phyloP scores from a whole-genome alignment of 2,329 filamentous ascomycete genomes.

The Ascosphaera apis region DNA sequence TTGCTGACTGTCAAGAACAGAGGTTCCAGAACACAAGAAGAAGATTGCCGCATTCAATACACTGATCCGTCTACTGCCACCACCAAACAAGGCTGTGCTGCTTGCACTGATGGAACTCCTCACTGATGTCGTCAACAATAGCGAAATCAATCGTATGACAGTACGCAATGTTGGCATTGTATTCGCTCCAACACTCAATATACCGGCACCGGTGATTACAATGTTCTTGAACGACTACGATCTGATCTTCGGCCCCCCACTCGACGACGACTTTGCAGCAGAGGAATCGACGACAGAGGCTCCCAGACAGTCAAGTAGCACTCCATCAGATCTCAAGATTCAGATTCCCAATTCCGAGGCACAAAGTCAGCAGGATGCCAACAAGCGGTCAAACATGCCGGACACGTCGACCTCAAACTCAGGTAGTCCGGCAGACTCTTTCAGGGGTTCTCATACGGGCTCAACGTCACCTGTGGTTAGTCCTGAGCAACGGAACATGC shows the following conservation, averaged over 20 bases:
- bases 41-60: constrained; percentile 57
- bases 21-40: constrained; percentile 49
- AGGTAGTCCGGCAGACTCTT: not conserved
- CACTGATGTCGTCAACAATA: constrained; percentile 76
- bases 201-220: constrained; percentile 82
- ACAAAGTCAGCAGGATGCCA: not conserved
- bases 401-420: not conserved
- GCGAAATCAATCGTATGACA: constrained; percentile 90
- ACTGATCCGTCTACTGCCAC: constrained; percentile 58
- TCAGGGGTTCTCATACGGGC: not conserved
- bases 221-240: constrained; percentile 81
- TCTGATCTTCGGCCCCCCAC: constrained; percentile 40
- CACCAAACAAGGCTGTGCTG: constrained; percentile 58
- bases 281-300: not conserved
- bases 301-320: not conserved
- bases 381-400: not conserved
- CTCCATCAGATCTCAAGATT: not conserved
- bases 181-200: constrained; percentile 91
- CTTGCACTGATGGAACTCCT: constrained; percentile 72
- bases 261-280: constrained; percentile 9
- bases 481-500: constrained; percentile 7
- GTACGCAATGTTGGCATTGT: constrained; percentile 94
- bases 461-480: not conserved
- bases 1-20: constrained; percentile 15
- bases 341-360: not conserved